A percentile compares a stretch with the other conserved stretches of the same genome.
These are phyloP conservation scores for Suaeda aralocaspica DNA, from an alignment of 148 eudicot genomes.

Conservation along the genomic window DNA sequence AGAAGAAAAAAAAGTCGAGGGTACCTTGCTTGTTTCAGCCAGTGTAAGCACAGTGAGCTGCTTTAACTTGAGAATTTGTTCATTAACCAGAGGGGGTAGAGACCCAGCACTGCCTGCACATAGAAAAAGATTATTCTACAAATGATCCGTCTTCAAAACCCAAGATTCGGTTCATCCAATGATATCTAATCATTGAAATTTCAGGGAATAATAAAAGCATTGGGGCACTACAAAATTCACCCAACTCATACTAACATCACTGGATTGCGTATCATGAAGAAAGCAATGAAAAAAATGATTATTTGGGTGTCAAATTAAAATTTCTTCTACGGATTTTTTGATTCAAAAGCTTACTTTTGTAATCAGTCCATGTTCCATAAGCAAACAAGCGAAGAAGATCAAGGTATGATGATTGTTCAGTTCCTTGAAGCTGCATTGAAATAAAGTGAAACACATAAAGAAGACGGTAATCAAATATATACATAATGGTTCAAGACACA, in stretches of 20 bases:
- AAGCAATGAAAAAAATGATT: no score
- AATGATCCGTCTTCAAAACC: not conserved
- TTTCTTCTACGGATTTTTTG: no score
- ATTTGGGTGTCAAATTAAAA: no score
- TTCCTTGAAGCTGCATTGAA: constrained; percentile 78
- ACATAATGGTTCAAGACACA: no score
- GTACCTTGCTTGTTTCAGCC: constrained; percentile 88
- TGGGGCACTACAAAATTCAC: not conserved
- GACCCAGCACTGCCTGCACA: constrained; percentile 51
- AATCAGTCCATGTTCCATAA: constrained; percentile 95
- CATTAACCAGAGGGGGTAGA: constrained; percentile 67
- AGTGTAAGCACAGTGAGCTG: constrained; percentile 89
- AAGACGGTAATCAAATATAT: no score
- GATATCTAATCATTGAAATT: not conserved
- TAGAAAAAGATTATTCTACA: constrained; percentile 2
- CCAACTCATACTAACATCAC: not conserved
- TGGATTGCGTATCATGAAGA: not conserved
- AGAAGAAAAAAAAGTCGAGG: not conserved
- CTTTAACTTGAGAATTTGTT: constrained; percentile 85
- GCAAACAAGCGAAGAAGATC: constrained; percentile 90
- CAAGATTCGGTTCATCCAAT: not conserved
- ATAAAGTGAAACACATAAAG: constrained; percentile 15
- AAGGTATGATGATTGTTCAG: constrained; percentile 58
- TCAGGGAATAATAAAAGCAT: not conserved
- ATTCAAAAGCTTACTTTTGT: constrained; percentile 71